Evolutionary conservation across 2,329 filamentous ascomycete species (phyloP).

Genomic region (Nigrospora osmanthi): DNA sequence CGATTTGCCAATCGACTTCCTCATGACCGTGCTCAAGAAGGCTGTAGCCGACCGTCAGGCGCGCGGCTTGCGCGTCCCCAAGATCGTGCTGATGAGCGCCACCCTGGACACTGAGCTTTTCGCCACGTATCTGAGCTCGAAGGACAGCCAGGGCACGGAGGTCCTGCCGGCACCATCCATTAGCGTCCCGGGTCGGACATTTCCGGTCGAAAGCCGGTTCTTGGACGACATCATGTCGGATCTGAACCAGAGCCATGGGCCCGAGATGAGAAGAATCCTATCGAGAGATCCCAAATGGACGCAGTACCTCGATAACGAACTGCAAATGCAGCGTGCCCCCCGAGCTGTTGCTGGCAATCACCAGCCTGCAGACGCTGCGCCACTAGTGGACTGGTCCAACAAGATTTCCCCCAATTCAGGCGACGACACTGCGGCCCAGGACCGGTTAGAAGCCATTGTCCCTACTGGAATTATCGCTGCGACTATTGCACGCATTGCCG

Average conservation of each 20-base stretch:
- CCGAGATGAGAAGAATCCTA: neutral
- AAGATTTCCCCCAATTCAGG: neutral
- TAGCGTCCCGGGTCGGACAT: constrained; percentile 3
- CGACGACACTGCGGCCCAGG: neutral
- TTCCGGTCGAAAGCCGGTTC: neutral
- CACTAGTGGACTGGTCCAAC: neutral
- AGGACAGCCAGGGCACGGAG: neutral
- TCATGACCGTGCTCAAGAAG: constrained; percentile 1
- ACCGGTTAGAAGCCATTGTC: constrained; percentile 10
- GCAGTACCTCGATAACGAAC: neutral
- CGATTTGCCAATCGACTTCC: neutral
- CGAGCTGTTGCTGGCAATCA: too few relatives aligned
- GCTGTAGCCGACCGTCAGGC: neutral
- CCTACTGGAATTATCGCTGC: constrained; percentile 32
- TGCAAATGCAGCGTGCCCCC: neutral
- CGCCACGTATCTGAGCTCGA: neutral
- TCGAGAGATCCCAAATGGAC: neutral
- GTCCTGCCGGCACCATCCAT: neutral
- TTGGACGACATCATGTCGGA: constrained; percentile 1
- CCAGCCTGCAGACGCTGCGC: neutral
- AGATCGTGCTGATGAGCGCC: constrained; percentile 5
- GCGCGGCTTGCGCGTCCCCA: neutral
- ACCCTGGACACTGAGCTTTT: constrained; percentile 4
- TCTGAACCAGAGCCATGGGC: neutral
- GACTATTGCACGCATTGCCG: constrained; percentile 35